Percentiles rank a stretch among this genome's conserved stretches.
These are phyloP conservation scores for Beauveria pseudobassiana DNA, from an alignment of 2,329 filamentous ascomycete genomes.

Conservation along the genomic window DNA sequence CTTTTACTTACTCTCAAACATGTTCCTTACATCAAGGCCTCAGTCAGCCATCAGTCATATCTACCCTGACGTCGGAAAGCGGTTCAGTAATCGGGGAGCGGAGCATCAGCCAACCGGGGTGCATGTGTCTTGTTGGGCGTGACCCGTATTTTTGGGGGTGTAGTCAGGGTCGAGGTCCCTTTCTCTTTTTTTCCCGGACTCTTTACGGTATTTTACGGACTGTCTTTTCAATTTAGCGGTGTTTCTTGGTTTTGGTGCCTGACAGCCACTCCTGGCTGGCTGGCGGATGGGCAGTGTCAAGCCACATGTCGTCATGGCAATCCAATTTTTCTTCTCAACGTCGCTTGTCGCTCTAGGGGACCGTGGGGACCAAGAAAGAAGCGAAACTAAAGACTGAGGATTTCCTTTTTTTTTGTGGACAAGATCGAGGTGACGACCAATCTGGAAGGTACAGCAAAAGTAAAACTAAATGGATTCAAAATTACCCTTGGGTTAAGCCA, in stretches of 20 bases:
- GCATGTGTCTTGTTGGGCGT: neutral
- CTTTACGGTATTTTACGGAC: neutral
- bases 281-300: neutral
- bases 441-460: neutral
- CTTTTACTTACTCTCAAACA: neutral
- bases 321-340: neutral
- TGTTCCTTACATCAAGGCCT: neutral
- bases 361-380: neutral
- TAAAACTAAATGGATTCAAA: too few species aligned
- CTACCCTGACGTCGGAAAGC: neutral
- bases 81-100: neutral
- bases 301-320: constrained; percentile 9
- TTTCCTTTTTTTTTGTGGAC: neutral
- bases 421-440: neutral
- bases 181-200: neutral
- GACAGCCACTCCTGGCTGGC: neutral
- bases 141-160: neutral
- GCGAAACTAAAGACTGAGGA: neutral
- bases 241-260: neutral
- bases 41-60: neutral
- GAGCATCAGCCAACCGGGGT: neutral
- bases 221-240: neutral
- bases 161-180: neutral
- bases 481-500: neutral
- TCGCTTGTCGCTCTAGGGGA: neutral